A percentile compares a stretch with the other conserved stretches of the same genome.
Evolutionary conservation across 768 basidiomycete species (phyloP).

Genomic region (Trametes sanguinea): DNA sequence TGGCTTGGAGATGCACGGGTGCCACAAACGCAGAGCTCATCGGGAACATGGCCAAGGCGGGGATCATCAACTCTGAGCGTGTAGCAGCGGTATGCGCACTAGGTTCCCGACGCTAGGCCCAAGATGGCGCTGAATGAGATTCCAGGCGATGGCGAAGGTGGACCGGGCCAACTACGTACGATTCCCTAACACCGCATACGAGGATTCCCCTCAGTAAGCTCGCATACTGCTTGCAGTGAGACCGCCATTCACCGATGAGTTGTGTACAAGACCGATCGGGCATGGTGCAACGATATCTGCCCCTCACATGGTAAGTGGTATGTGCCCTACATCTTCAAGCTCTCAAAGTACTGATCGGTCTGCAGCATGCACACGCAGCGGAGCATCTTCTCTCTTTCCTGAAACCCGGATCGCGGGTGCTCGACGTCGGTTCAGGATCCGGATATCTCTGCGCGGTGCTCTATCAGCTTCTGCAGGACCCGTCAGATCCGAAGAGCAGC

Average conservation of each 20-base stretch:
- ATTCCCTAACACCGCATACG: slow-evolving; percentile 42
- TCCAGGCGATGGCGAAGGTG: slow-evolving; percentile 48
- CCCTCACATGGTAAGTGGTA: slow-evolving; percentile 94
- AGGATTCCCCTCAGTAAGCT: slow-evolving; percentile 51
- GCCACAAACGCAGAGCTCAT: slow-evolving; percentile 72
- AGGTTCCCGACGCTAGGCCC: slow-evolving; percentile 23
- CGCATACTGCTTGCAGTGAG: neutral
- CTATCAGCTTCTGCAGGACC: slow-evolving; percentile 60
- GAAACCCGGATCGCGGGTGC: slow-evolving; percentile 67
- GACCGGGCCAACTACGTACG: slow-evolving; percentile 50
- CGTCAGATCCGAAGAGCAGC: slow-evolving; percentile 5
- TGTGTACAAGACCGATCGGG: slow-evolving; percentile 53
- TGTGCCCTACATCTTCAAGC: slow-evolving; percentile 11
- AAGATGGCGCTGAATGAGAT: neutral
- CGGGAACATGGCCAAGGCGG: slow-evolving; percentile 55
- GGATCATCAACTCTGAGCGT: slow-evolving; percentile 56
- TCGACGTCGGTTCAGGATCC: slow-evolving; percentile 90
- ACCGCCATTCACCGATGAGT: neutral
- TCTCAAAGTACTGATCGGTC: neutral
- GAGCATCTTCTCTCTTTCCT: slow-evolving; percentile 78
- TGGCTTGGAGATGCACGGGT: slow-evolving; percentile 86
- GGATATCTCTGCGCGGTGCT: slow-evolving; percentile 87
- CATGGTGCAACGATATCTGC: slow-evolving; percentile 93
- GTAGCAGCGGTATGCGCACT: slow-evolving; percentile 49
- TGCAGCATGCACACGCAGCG: slow-evolving; percentile 80